Evolutionary conservation across 192 early-diverging fungal genomes (phyloP).

Genomic region (Linnemannia elongata): DNA sequence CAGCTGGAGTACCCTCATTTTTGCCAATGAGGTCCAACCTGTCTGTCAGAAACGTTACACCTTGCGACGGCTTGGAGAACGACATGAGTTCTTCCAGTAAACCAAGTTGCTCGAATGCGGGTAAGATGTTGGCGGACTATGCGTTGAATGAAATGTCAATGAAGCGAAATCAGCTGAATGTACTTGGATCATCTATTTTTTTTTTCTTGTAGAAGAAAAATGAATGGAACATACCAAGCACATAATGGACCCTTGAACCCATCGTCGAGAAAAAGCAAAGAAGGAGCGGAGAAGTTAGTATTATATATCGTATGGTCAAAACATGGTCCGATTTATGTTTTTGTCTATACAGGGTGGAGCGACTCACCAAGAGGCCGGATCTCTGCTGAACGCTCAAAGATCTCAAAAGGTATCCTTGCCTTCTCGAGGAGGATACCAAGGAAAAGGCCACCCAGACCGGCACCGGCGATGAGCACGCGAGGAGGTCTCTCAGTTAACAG

Average conservation of each 20-base stretch:
- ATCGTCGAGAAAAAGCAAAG: background rate
- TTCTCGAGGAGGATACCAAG: background rate
- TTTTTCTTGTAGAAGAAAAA: too few relatives aligned
- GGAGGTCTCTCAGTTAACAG: background rate
- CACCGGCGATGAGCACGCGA: background rate
- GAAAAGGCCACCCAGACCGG: background rate
- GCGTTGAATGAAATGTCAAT: too few relatives aligned
- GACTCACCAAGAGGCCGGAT: too few relatives aligned
- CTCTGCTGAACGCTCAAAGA: too few relatives aligned
- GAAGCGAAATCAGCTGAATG: too few relatives aligned
- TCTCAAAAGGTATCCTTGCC: background rate
- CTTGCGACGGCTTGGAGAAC: background rate
- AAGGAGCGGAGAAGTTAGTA: background rate
- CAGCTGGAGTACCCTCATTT: background rate
- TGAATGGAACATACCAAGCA: too few relatives aligned
- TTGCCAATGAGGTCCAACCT: background rate
- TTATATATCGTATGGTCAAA: too few relatives aligned
- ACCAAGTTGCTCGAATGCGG: background rate
- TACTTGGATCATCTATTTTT: too few relatives aligned
- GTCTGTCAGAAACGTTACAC: background rate
- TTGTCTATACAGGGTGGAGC: too few relatives aligned
- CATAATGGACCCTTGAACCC: background rate
- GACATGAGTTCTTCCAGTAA: background rate
- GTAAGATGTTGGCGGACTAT: background rate
- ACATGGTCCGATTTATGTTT: too few relatives aligned